Evolutionary conservation across 768 basidiomycete genomes (phyloP).

Genomic region (Gloeopeniophorella convolvens): DNA sequence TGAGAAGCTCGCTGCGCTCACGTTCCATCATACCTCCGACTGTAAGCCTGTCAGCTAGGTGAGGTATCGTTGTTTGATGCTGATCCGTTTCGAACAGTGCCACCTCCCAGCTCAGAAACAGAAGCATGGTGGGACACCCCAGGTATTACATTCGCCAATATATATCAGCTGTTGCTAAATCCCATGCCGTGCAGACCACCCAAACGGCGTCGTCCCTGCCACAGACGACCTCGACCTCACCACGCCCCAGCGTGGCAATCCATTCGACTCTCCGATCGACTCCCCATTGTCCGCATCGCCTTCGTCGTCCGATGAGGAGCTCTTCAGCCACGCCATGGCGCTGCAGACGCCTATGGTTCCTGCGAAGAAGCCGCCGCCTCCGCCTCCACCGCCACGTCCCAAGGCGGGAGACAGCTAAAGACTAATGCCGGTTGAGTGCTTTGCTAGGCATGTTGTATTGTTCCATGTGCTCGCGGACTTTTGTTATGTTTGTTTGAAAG

Average conservation of each 20-base stretch:
- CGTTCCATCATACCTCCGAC: slow-evolving; percentile 41
- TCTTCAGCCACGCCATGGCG: slow-evolving; percentile 65
- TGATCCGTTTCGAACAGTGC: too few relatives aligned
- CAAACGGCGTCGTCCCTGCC: slow-evolving; percentile 47
- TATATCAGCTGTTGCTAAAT: slow-evolving; percentile 2
- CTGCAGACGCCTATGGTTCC: slow-evolving; percentile 61
- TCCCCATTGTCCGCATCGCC: slow-evolving; percentile 69
- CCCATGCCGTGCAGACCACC: slow-evolving; percentile 38
- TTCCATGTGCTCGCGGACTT: too few relatives aligned
- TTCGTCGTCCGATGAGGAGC: slow-evolving; percentile 79
- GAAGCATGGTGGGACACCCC: slow-evolving; percentile 72
- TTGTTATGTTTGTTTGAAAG: too few relatives aligned
- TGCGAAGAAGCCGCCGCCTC: slow-evolving; percentile 26
- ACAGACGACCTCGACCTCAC: slow-evolving; percentile 29
- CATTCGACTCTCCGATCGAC: slow-evolving; percentile 64
- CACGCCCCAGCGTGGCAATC: slow-evolving; percentile 39
- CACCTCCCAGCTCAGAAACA: slow-evolving; percentile 78
- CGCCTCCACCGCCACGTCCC: slow-evolving; percentile 23
- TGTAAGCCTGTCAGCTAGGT: slow-evolving; percentile 32
- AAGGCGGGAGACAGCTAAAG: slow-evolving; percentile 12
- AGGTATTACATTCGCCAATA: slow-evolving; percentile 35
- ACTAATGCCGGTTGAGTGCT: too few relatives aligned
- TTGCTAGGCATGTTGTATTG: too few relatives aligned
- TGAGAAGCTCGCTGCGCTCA: slow-evolving; percentile 59
- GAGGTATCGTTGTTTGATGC: too few relatives aligned